phyloP scores from a whole-genome alignment of 768 basidiomycete genomes.

The Russula sp. region DNA sequence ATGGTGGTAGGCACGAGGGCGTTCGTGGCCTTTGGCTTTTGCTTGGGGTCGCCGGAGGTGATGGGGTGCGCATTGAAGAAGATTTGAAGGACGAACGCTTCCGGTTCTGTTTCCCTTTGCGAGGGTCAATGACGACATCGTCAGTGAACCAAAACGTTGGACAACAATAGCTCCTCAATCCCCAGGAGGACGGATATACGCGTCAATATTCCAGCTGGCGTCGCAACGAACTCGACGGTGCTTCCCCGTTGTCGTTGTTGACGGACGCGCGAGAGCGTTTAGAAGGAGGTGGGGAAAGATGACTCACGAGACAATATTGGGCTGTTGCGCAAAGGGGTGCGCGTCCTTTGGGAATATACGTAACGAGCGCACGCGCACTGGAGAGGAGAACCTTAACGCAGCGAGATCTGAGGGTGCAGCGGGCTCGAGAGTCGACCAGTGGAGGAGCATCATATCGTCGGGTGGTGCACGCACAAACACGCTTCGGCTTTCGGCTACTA shows the following conservation, averaged over 20 bases:
- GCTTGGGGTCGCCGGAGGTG: conserved; percentile 39
- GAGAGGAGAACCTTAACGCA: conserved; percentile 62
- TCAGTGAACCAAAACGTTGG: background rate
- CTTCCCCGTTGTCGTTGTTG: no score
- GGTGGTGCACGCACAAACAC: no score
- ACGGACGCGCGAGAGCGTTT: background rate
- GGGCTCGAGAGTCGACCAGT: conserved; percentile 61
- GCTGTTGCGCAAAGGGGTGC: conserved; percentile 51
- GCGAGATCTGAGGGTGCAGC: conserved; percentile 50
- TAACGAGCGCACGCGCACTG: conserved; percentile 60
- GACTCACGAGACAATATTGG: conserved; percentile 56
- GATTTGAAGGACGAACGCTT: conserved; percentile 64
- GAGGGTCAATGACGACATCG: background rate
- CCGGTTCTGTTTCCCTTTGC: conserved; percentile 63
- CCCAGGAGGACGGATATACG: background rate
- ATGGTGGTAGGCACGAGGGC: conserved; percentile 64
- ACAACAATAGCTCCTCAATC: background rate
- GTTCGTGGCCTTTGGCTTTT: conserved; percentile 60
- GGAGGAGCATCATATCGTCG: conserved; percentile 32
- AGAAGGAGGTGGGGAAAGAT: background rate
- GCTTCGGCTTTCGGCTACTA: no score
- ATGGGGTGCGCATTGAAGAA: conserved; percentile 67
- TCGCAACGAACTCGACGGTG: background rate
- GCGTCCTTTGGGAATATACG: conserved; percentile 62
- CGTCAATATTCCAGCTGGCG: background rate